phyloP scores from a whole-genome alignment of 1,284 basidiomycete genomes.

The Melampsora americana region DNA sequence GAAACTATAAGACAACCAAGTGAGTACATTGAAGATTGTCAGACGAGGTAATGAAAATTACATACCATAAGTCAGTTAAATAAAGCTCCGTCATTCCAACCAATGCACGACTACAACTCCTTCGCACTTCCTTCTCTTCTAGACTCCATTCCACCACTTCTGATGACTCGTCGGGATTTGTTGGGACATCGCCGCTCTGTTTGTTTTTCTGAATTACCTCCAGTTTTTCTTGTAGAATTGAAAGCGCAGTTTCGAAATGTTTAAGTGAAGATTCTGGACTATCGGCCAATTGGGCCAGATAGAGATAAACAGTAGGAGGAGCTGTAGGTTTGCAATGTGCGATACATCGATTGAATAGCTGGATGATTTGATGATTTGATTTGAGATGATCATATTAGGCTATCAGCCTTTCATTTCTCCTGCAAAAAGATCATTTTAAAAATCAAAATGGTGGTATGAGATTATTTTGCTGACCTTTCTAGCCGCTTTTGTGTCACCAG shows the following conservation, averaged over 20 bases:
- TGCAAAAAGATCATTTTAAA: slow-evolving; percentile 1
- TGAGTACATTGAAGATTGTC: slow-evolving; percentile 12
- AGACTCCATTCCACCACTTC: slow-evolving; percentile 24
- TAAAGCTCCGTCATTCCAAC: slow-evolving; percentile 92
- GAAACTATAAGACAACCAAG: slow-evolving; percentile 15
- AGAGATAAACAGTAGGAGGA: slow-evolving; percentile 73
- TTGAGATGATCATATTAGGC: not conserved
- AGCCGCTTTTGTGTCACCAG: slow-evolving; percentile 64
- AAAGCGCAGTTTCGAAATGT: slow-evolving; percentile 76
- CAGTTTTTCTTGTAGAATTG: slow-evolving; percentile 68
- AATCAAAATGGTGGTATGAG: slow-evolving; percentile 13
- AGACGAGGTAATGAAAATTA: slow-evolving; percentile 1
- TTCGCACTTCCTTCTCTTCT: slow-evolving; percentile 61
- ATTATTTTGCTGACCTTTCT: slow-evolving; percentile 63
- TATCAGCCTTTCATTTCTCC: not conserved
- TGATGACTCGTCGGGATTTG: slow-evolving; percentile 43
- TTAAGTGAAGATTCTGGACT: slow-evolving; percentile 73
- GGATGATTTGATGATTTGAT: not conserved
- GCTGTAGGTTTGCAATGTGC: slow-evolving; percentile 57
- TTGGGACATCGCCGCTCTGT: slow-evolving; percentile 53
- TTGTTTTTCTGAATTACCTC: slow-evolving; percentile 49
- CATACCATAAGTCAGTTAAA: slow-evolving; percentile 86
- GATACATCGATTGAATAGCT: slow-evolving; percentile 36
- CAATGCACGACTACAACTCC: slow-evolving; percentile 74
- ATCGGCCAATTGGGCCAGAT: slow-evolving; percentile 79